phyloP scores from a whole-genome alignment of 257 asterid genomes.

The Lavandula angustifolia region DNA sequence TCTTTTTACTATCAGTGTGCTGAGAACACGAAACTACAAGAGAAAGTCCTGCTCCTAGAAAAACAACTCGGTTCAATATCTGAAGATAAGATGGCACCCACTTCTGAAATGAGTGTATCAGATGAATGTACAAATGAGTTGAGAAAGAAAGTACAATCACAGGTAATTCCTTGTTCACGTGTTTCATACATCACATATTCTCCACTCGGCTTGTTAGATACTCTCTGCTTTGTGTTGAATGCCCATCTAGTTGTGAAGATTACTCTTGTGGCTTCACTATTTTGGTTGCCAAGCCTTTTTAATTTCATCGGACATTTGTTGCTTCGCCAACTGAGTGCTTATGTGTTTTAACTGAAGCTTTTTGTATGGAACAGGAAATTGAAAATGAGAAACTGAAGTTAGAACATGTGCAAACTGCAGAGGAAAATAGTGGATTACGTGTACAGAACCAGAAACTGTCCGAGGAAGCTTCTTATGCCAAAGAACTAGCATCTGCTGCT shows the following conservation, averaged over 20 bases:
- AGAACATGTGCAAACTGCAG: slow-evolving; percentile 71
- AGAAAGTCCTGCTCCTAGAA: slow-evolving; percentile 60
- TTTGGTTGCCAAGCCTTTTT: background rate
- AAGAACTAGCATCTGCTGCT: slow-evolving; percentile 95
- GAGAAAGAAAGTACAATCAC: slow-evolving; percentile 72
- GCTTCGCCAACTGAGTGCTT: slow-evolving; percentile 4
- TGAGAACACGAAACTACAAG: slow-evolving; percentile 77
- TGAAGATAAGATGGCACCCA: slow-evolving; percentile 42
- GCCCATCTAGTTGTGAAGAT: background rate
- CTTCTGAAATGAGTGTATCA: slow-evolving; percentile 49
- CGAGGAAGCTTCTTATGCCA: slow-evolving; percentile 94
- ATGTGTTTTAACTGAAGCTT: background rate
- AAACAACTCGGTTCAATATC: slow-evolving; percentile 60
- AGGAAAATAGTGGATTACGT: slow-evolving; percentile 80
- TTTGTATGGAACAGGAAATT: slow-evolving; percentile 54
- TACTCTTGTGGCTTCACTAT: background rate
- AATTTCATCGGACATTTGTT: slow-evolving; percentile 16
- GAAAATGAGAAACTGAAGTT: slow-evolving; percentile 80
- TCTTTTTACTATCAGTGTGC: slow-evolving; percentile 53
- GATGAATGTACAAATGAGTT: slow-evolving; percentile 61
- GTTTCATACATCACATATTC: background rate
- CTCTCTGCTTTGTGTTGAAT: background rate
- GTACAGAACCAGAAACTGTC: slow-evolving; percentile 88
- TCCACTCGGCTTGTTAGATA: slow-evolving; percentile 4
- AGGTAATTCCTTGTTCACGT: slow-evolving; percentile 45